Percentiles rank a stretch among this genome's conserved stretches.
These are phyloP conservation scores for Populus davidiana DNA, from an alignment of 345 rosid species.

Conservation along the genomic window DNA sequence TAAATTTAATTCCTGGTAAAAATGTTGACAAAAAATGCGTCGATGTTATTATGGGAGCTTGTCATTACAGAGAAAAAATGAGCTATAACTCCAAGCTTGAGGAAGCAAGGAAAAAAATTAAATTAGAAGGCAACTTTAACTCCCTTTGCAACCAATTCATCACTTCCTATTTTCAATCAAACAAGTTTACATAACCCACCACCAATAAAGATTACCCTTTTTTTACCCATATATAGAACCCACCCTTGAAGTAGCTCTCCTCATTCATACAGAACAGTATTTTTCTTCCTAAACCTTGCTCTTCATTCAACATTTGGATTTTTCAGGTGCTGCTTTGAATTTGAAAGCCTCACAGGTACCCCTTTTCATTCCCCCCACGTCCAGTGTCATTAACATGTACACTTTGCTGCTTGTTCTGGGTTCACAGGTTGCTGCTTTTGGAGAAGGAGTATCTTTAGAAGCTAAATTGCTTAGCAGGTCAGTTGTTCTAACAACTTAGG, in stretches of 20 bases:
- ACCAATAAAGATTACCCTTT: background rate
- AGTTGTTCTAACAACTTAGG: background rate
- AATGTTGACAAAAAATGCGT: background rate
- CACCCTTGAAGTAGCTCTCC: background rate
- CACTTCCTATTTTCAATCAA: background rate
- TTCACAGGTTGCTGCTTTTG: conserved; percentile 37
- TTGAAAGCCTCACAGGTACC: background rate
- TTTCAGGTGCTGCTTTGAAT: background rate
- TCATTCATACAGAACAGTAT: background rate
- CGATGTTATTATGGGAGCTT: background rate
- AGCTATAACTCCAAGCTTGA: background rate
- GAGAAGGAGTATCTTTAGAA: conserved; percentile 35
- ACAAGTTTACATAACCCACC: background rate
- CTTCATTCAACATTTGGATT: background rate
- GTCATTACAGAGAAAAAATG: background rate
- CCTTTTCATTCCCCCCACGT: background rate
- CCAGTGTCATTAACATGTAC: background rate
- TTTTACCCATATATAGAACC: background rate
- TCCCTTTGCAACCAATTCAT: background rate
- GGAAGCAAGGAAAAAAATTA: background rate
- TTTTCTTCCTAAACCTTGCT: background rate
- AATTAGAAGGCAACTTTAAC: background rate
- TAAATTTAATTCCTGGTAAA: background rate
- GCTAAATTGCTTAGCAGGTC: conserved; percentile 35
- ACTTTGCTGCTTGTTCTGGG: conserved; percentile 9